Conservation (phyloP, 139 green algal species). For the Spirogloea muscicola region DNA sequence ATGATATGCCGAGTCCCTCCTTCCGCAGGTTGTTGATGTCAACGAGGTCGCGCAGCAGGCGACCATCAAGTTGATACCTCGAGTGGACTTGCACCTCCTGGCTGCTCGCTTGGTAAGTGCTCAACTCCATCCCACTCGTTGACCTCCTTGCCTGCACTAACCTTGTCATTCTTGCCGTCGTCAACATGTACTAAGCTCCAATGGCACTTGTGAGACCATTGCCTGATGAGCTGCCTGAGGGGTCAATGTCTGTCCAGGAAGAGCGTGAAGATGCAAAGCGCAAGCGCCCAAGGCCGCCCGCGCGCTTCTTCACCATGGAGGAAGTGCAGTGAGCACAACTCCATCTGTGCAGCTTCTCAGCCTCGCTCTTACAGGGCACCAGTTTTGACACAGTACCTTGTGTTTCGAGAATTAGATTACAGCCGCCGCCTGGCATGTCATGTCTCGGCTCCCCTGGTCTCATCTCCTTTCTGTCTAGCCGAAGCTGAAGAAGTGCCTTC, state of each 20-base stretch:
- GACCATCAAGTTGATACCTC: constrained; percentile 70
- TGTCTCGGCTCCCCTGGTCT: not conserved
- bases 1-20: not conserved
- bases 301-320: constrained; percentile 36
- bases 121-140: not conserved
- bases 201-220: not conserved
- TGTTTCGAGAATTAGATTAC: not conserved
- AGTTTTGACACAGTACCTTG: constrained; percentile 1
- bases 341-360: not conserved
- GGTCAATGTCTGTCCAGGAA: constrained; percentile 11
- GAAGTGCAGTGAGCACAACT: constrained; percentile 34
- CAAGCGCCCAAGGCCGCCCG: constrained; percentile 30
- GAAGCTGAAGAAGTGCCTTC: constrained; percentile 5
- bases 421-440: not conserved
- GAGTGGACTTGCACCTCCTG: constrained; percentile 70
- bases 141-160: not conserved
- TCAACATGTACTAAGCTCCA: not conserved
- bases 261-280: constrained; percentile 5
- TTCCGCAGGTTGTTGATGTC: constrained; percentile 74
- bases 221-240: not conserved
- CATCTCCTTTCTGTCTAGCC: constrained; percentile 3
- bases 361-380: not conserved
- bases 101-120: constrained; percentile 1
- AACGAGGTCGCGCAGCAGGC: constrained; percentile 59
- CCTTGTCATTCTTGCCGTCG: not conserved